Evolutionary conservation across 768 basidiomycete species (phyloP).

Genomic region (Auriscalpium vulgare): DNA sequence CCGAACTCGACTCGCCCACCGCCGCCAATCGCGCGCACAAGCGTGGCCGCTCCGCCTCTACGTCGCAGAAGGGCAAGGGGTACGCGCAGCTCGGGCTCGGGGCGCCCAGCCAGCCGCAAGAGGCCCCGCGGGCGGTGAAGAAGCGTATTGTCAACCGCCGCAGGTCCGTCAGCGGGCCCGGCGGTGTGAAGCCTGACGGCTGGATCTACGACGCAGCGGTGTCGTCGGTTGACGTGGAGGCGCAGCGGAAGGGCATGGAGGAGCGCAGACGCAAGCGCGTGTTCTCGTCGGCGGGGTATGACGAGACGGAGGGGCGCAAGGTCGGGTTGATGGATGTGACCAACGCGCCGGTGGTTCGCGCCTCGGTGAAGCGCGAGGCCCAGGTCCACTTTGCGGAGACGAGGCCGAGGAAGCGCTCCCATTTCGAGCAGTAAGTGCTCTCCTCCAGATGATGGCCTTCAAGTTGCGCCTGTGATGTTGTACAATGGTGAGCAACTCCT

Average conservation of each 20-base stretch:
- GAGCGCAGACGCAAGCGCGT: slow-evolving; percentile 12
- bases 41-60: slow-evolving; percentile 1
- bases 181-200: slow-evolving; percentile 4
- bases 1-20: too few relatives aligned
- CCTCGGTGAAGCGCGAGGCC: neutral
- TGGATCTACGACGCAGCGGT: slow-evolving; percentile 13
- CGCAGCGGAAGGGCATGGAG: neutral
- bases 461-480: too few relatives aligned
- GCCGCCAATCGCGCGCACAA: neutral
- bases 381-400: neutral
- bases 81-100: neutral
- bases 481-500: too few relatives aligned
- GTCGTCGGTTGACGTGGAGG: slow-evolving; percentile 10
- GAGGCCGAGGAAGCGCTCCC: neutral
- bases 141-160: slow-evolving; percentile 16
- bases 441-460: too few relatives aligned
- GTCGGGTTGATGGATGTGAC: neutral
- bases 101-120: neutral
- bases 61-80: slow-evolving; percentile 3
- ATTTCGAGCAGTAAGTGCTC: neutral
- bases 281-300: slow-evolving; percentile 9
- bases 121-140: slow-evolving; percentile 11
- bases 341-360: neutral
- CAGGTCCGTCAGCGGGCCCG: slow-evolving; percentile 9
- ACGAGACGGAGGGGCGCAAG: slow-evolving; percentile 2